Conservation (phyloP, 2,329 filamentous ascomycete genomes). For the Phyllosticta ampelicida region DNA sequence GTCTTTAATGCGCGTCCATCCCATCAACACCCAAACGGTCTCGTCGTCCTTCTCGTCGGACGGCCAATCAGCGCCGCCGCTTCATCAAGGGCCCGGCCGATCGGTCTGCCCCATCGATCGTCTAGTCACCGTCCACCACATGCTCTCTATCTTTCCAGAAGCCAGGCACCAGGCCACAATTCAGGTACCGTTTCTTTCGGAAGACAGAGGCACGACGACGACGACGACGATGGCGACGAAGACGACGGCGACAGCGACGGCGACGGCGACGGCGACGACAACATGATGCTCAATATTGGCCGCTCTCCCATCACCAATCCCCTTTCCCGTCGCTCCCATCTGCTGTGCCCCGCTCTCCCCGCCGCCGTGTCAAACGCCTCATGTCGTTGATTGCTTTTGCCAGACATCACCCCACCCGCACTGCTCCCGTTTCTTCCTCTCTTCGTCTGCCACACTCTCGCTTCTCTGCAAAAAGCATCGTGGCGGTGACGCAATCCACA, state of each 20-base stretch:
- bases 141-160: not conserved
- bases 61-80: slow-evolving; percentile 4
- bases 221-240: too few species aligned
- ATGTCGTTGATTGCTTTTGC: not conserved
- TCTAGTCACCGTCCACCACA: not conserved
- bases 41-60: not conserved
- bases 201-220: too few species aligned
- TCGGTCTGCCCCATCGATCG: not conserved
- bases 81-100: not conserved
- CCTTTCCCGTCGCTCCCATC: not conserved
- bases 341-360: not conserved
- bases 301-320: not conserved
- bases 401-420: not conserved
- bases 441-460: not conserved
- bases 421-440: not conserved
- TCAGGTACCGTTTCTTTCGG: too few species aligned
- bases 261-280: too few species aligned
- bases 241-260: too few species aligned
- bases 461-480: not conserved
- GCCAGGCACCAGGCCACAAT: not conserved
- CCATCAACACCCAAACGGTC: not conserved
- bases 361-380: not conserved
- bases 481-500: not conserved
- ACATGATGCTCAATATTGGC: not conserved
- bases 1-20: not conserved